Evolutionary conservation across 2,329 filamentous ascomycete genomes (phyloP).

Genomic region (Mollisiaceae sp.): DNA sequence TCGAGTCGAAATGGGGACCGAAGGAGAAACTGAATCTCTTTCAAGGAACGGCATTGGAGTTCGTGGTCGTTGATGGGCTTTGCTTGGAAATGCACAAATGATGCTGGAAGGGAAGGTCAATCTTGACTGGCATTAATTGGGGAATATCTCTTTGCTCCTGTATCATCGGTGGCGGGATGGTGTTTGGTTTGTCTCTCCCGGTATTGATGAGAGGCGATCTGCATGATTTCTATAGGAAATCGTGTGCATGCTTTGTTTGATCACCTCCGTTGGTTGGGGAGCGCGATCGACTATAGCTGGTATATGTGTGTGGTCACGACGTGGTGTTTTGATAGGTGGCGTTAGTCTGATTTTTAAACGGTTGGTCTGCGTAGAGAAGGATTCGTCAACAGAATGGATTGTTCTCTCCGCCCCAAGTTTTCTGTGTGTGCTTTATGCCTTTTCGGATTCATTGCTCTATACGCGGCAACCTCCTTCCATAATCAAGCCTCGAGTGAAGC

Average conservation of each 20-base stretch:
- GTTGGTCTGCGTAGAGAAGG: constrained; percentile 6
- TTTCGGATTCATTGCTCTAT: background rate
- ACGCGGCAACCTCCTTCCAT: too few relatives aligned
- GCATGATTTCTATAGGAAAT: constrained; percentile 21
- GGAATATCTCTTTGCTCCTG: constrained; percentile 27
- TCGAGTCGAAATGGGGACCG: constrained; percentile 36
- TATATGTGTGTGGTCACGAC: constrained; percentile 25
- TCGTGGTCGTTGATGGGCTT: constrained; percentile 22
- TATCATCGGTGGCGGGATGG: constrained; percentile 30
- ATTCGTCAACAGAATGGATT: constrained; percentile 5
- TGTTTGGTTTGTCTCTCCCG: constrained; percentile 33
- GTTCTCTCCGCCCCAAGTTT: background rate
- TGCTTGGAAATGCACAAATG: constrained; percentile 28
- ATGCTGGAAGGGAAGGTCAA: constrained; percentile 14
- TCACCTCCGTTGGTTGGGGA: constrained; percentile 3
- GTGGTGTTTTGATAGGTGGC: constrained; percentile 35
- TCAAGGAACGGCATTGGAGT: constrained; percentile 16
- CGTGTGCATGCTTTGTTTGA: constrained; percentile 21
- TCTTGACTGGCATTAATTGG: constrained; percentile 20
- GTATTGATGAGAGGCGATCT: constrained; percentile 15
- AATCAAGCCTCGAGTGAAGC: too few relatives aligned
- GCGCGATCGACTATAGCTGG: constrained; percentile 11
- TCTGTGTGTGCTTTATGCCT: background rate
- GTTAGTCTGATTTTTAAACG: constrained; percentile 17
- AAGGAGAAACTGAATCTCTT: constrained; percentile 25